A percentile compares a stretch with the other conserved stretches of the same genome.
These are phyloP conservation scores for Penicillium digitatum DNA, from an alignment of 2,329 filamentous ascomycete genomes.

Conservation along the genomic window DNA sequence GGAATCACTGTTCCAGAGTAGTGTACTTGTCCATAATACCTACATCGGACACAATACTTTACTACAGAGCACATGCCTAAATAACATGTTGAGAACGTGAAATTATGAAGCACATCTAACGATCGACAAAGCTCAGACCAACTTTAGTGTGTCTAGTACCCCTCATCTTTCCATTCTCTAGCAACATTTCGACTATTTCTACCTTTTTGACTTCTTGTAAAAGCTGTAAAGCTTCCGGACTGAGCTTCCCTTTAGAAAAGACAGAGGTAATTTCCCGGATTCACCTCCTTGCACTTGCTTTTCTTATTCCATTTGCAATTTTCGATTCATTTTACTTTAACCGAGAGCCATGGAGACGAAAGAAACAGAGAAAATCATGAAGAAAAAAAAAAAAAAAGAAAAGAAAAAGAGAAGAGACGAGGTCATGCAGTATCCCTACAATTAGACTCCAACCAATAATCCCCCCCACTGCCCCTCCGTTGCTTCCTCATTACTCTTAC, in stretches of 20 bases:
- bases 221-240: not conserved
- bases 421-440: slow-evolving; percentile 7
- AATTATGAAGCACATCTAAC: not conserved
- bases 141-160: slow-evolving; percentile 1
- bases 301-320: not conserved
- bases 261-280: not conserved
- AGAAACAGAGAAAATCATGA: not conserved
- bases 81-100: too few relatives aligned
- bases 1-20: not conserved
- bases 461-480: slow-evolving; percentile 8
- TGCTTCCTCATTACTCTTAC: not conserved
- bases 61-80: too few relatives aligned
- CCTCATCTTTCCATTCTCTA: slow-evolving; percentile 1
- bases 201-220: too few relatives aligned
- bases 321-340: not conserved
- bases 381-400: not conserved
- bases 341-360: not conserved
- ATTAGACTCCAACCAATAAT: slow-evolving; percentile 10
- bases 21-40: not conserved
- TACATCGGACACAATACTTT: too few relatives aligned
- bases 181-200: too few relatives aligned
- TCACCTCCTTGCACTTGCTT: not conserved
- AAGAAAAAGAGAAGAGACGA: not conserved
- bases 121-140: slow-evolving; percentile 10
- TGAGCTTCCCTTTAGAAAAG: not conserved